Conservation (phyloP, 345 rosid species). For the Linum tenue region DNA sequence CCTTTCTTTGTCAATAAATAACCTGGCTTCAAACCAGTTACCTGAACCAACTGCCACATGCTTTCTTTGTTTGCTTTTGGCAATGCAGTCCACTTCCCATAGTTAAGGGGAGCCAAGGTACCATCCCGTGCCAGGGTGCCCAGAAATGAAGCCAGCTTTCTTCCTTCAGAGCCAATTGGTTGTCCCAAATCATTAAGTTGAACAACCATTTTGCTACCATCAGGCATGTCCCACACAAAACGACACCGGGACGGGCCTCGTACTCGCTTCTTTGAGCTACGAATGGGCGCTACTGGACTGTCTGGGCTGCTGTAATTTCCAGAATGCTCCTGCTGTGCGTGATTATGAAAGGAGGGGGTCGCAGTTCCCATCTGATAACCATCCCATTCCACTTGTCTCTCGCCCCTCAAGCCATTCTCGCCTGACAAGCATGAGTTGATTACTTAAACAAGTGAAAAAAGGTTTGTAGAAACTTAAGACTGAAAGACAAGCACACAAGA, state of each 20-base stretch:
- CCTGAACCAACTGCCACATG: conserved; percentile 33
- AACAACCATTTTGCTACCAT: conserved; percentile 23
- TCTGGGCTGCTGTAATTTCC: not conserved
- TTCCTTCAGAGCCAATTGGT: conserved; percentile 30
- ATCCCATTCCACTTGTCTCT: conserved; percentile 6
- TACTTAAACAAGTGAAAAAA: not conserved
- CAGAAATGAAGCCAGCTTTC: conserved; percentile 24
- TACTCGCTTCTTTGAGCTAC: conserved; percentile 12
- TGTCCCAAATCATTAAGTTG: conserved; percentile 24
- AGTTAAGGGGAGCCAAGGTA: conserved; percentile 27
- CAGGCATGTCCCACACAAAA: conserved; percentile 17
- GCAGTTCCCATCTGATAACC: conserved; percentile 5
- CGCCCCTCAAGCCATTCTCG: conserved; percentile 8
- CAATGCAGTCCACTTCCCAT: conserved; percentile 20
- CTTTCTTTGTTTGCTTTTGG: conserved; percentile 23
- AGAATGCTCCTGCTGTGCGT: conserved; percentile 5
- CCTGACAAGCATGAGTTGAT: conserved; percentile 7
- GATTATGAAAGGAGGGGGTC: not conserved
- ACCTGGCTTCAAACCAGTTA: not conserved
- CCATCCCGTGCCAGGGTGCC: conserved; percentile 34
- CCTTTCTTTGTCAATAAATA: not conserved
- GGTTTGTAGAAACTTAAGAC: not conserved
- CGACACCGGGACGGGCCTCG: conserved; percentile 29
- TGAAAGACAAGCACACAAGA: not conserved
- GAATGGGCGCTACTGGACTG: not conserved